Evolutionary conservation across 2,329 filamentous ascomycete genomes (phyloP), one percentile per base, ranked within the genome.

Genomic region (Colletotrichum orchidophilum): DNA sequence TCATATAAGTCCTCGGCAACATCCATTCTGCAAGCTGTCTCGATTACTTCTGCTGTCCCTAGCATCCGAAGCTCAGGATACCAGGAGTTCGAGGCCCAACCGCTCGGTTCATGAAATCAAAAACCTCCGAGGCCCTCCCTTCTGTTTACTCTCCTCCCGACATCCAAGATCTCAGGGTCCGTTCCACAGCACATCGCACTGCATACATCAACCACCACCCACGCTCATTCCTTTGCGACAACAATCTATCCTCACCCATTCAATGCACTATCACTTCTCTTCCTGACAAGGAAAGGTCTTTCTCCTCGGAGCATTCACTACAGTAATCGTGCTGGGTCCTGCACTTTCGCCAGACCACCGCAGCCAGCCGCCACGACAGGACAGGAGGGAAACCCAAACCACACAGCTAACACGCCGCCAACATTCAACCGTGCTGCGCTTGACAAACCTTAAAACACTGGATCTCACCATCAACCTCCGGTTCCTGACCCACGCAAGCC

Each of bases 1-100:
- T 67, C 35, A 67, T 70, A 70, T 70, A 70, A 70, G 63, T 70
- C 63, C 55, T 66, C 67, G 50, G 57, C 57, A 50, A 58, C 55
- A 39, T 57, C 57, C 62, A 39, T 11, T 26, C n/a, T 29, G 13
- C 57, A 21, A 39, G 21, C 24, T 26, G 12, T 8, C 24, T 52
- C 46, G 52, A 52, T 29, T 50, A 52, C 21, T 6, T 55, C 59
- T 58, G 26, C 29, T 42, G 27, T 50, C 57, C 67, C 67, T 52
- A 66, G 67, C 52, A 61, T 24, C 63, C 57, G 55, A 70, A 67
- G 67, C 67, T 70, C 61, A 46, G 63, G 58, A 57, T 49, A 54
- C 31, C 39, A 49, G 54, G 42, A 67, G 57, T 57, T 67, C 63
- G 49, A 70, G 67, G 67, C 67, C 57, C 57, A 70, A 70, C 67